Percentiles rank a stretch among this genome's conserved stretches.
Evolutionary conservation across 495 filamentous ascomycete species (phyloP).

Genomic region (Lophium mytilinum): DNA sequence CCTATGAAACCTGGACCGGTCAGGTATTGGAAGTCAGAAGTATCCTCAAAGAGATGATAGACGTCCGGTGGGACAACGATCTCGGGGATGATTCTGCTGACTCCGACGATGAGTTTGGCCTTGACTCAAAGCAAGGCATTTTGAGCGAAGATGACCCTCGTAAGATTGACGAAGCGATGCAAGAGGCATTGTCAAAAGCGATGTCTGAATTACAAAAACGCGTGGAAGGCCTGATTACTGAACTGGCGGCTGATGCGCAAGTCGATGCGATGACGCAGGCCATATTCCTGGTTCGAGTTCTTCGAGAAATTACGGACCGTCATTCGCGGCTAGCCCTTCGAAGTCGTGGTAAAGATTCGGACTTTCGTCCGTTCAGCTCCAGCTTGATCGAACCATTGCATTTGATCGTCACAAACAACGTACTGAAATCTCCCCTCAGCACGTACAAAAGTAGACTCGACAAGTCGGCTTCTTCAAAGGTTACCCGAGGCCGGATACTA

Average conservation of each 20-base stretch:
- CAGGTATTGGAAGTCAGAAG: conserved; percentile 52
- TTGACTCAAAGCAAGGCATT: conserved; percentile 54
- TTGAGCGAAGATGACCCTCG: conserved; percentile 68
- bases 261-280: conserved; percentile 43
- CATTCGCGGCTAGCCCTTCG: conserved; percentile 41
- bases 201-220: conserved; percentile 52
- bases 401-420: conserved; percentile 5
- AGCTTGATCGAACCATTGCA: conserved; percentile 19
- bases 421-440: conserved; percentile 1
- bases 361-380: conserved; percentile 2
- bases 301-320: conserved; percentile 64
- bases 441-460: conserved; percentile 2
- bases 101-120: conserved; percentile 46
- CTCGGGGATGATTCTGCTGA: conserved; percentile 66
- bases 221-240: conserved; percentile 38
- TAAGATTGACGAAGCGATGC: conserved; percentile 52
- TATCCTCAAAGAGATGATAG: conserved; percentile 57
- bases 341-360: neutral
- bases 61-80: conserved; percentile 67
- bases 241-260: conserved; percentile 32
- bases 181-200: conserved; percentile 46
- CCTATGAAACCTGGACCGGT: conserved; percentile 61
- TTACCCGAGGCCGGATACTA: conserved; percentile 35
- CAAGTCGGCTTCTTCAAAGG: neutral
- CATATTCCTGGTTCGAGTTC: conserved; percentile 63